A percentile compares a stretch with the other conserved stretches of the same genome.
These are phyloP conservation scores for Effrenium voratum DNA, from an alignment of 73 alveolate genomes.

Conservation along the genomic window DNA sequence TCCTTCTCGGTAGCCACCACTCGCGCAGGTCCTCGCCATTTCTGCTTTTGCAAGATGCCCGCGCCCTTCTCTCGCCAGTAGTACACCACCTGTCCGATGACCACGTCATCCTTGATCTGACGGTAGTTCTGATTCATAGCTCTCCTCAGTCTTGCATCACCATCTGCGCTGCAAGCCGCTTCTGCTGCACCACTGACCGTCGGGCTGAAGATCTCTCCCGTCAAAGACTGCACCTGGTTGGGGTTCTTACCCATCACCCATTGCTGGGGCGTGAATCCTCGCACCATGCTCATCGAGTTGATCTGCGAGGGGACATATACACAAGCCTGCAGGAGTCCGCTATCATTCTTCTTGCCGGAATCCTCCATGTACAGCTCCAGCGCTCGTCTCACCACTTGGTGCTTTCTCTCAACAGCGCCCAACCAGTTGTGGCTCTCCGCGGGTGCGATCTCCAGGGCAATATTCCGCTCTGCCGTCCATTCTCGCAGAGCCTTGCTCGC, in stretches of 20 bases:
- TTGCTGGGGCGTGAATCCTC: conserved; percentile 30
- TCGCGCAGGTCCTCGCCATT: conserved; percentile 36
- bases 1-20: background rate
- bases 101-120: background rate
- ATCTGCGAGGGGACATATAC: conserved; percentile 18
- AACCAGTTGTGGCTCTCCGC: conserved; percentile 41
- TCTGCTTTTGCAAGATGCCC: conserved; percentile 24
- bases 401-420: background rate
- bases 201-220: background rate
- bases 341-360: background rate
- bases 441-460: background rate
- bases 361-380: conserved; percentile 59
- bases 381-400: conserved; percentile 12
- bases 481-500: background rate
- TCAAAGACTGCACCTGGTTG: background rate
- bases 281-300: background rate
- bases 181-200: background rate
- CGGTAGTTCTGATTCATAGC: conserved; percentile 13
- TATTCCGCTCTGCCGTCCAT: background rate
- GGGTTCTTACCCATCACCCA: conserved; percentile 9
- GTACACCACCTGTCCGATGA: background rate
- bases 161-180: background rate
- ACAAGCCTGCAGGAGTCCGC: background rate
- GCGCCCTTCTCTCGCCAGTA: conserved; percentile 17
- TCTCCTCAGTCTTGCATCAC: background rate